Evolutionary conservation across 805 yeast genomes (phyloP), one percentile per base, ranked within the genome.

Genomic region (Candida odintsovae): DNA sequence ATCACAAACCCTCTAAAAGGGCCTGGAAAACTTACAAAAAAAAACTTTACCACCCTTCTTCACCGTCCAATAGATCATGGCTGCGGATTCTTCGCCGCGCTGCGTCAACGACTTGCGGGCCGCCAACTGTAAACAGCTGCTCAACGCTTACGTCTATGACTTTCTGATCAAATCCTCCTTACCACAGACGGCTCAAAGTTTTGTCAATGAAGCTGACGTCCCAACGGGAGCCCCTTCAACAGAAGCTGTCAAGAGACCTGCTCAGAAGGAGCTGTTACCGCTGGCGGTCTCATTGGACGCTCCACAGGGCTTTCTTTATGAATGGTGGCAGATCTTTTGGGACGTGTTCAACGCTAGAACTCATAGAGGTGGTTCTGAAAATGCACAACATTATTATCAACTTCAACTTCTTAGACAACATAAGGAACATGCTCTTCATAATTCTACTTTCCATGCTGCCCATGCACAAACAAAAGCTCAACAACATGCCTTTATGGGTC

Each of bases 291-390:
- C 80, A 11, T 77, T 86, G 75, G 94, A 89, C 59, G 84, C 95
- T 2, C 94, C 95, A 0, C 87, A 83, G 56, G 94, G 96, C 7
- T 90, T 88, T 58, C 67, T 90, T 21, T 83, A 79, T 58, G 97
- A 90, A 63, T 90, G 97, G 97, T 90, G 97, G 97, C 89, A 82
- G 70, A 81, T 90, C 16, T 90, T 90, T 62, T 90, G 97, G 97
- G 97, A 90, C 62, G 82, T 89, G 25, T 87, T 84, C 65, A 86
- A 86, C 58, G 95, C 95, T 3, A 75, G 89, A 55, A 80, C 87
- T 38, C 80, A 77, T 51, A 70, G 82, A 48, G 83, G 80, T 15
- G 79, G 82, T 13, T 77, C 86, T 4, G 68, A 73, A 2, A 68
- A 77, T 47, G 92, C 94, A 3, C 76, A 78, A 40, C 86, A 84